Evolutionary conservation across 352 stramenopile species (phyloP).

Genomic region (Aphanomyces cochlioides): DNA sequence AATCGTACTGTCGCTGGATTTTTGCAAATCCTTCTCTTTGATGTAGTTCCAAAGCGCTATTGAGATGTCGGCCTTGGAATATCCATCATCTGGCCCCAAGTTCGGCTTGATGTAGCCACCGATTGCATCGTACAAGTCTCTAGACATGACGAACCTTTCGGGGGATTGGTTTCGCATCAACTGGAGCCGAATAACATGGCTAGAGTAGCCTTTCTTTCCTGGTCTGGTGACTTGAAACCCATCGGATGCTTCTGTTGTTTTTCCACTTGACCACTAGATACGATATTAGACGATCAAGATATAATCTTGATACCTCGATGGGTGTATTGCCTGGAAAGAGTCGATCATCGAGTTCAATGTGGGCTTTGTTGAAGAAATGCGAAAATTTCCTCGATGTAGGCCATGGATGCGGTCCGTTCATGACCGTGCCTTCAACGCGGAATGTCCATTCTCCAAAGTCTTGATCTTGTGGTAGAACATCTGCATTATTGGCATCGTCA

Average conservation of each 20-base stretch:
- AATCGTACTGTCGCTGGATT: constrained; percentile 1
- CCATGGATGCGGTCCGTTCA: constrained; percentile 3
- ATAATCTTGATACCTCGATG: constrained; percentile 5
- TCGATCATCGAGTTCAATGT: constrained; percentile 23
- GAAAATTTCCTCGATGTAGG: constrained; percentile 14
- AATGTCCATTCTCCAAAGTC: constrained; percentile 25
- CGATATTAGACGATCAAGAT: not conserved
- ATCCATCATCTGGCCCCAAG: not conserved
- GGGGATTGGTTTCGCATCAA: constrained; percentile 16
- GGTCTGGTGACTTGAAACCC: constrained; percentile 20
- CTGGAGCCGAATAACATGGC: constrained; percentile 13
- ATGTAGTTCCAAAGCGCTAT: constrained; percentile 25
- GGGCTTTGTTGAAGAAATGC: constrained; percentile 26
- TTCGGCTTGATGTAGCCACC: constrained; percentile 3
- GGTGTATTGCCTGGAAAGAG: constrained; percentile 5
- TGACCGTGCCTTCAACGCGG: constrained; percentile 22
- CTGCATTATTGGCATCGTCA: not conserved
- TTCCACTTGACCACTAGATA: constrained; percentile 24
- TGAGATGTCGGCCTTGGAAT: constrained; percentile 3
- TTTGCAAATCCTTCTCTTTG: constrained; percentile 25
- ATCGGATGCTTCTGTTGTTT: constrained; percentile 16
- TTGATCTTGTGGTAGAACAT: not conserved
- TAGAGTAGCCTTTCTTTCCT: constrained; percentile 1
- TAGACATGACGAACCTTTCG: constrained; percentile 16
- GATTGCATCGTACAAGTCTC: constrained; percentile 9